phyloP scores from a whole-genome alignment of 164 flowering plant genomes.

The Nymphaea colorata region DNA sequence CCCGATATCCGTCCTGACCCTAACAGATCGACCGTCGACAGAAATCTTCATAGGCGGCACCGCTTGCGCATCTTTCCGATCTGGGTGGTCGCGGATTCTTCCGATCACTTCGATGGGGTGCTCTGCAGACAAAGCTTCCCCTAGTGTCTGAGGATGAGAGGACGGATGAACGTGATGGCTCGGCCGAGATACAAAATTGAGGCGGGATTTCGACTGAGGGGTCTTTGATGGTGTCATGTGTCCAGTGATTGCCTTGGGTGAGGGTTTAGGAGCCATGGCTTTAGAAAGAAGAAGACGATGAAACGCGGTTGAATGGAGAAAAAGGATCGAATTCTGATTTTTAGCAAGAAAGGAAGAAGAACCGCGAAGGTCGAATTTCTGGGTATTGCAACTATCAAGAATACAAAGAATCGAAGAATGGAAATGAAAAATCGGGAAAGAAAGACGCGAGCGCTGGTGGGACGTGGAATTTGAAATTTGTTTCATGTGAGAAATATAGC shows the following conservation, averaged over 20 bases:
- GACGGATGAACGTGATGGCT: slow-evolving; percentile 36
- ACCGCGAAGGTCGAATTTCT: too few relatives aligned
- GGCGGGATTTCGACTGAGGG: slow-evolving; percentile 56
- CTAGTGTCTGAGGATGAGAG: slow-evolving; percentile 19
- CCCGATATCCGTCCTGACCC: slow-evolving; percentile 75
- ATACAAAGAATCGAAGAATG: too few relatives aligned
- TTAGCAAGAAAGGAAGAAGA: too few relatives aligned
- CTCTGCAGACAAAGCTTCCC: slow-evolving; percentile 35
- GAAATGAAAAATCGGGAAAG: too few relatives aligned
- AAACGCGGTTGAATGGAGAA: too few relatives aligned
- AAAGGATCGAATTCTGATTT: too few relatives aligned
- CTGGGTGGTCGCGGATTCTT: slow-evolving; percentile 60
- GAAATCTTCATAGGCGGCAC: slow-evolving; percentile 42
- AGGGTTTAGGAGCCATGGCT: slow-evolving; percentile 58
- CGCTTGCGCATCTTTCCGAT: slow-evolving; percentile 36
- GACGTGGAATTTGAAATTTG: too few relatives aligned
- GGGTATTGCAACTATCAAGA: too few relatives aligned
- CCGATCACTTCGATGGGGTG: slow-evolving; percentile 93
- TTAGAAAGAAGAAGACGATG: background rate
- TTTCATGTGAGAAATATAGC: too few relatives aligned
- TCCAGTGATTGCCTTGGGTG: slow-evolving; percentile 29
- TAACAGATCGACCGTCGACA: slow-evolving; percentile 28
- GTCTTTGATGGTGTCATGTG: slow-evolving; percentile 31
- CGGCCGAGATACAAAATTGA: slow-evolving; percentile 24
- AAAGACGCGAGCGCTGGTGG: too few relatives aligned